Percentiles rank a stretch among this genome's conserved stretches.
These are phyloP conservation scores for Pseudomonodictys pantanalensis DNA, from an alignment of 495 filamentous ascomycete species.

Conservation along the genomic window DNA sequence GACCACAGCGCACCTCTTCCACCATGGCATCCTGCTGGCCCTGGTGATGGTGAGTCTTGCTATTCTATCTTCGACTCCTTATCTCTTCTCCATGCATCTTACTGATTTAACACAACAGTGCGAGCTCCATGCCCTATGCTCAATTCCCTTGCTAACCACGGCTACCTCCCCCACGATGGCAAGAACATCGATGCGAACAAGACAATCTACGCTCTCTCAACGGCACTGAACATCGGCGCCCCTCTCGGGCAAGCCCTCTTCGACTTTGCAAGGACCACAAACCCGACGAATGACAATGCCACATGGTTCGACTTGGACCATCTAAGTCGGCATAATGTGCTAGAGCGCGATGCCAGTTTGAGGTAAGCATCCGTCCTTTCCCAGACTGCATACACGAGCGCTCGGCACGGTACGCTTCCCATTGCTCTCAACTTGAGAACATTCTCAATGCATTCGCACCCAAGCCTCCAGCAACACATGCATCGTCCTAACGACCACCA, in stretches of 20 bases:
- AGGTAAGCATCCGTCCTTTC: constrained; percentile 19
- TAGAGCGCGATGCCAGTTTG: constrained; percentile 34
- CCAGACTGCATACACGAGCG: constrained; percentile 9
- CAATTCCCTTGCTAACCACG: constrained; percentile 33
- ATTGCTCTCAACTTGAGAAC: constrained; percentile 8
- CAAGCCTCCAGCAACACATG: too few relatives aligned
- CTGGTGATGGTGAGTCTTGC: too few relatives aligned
- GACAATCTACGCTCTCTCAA: constrained; percentile 15
- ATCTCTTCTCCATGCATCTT: too few relatives aligned
- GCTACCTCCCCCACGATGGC: constrained; percentile 30
- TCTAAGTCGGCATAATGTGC: constrained; percentile 30
- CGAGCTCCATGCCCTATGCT: constrained; percentile 32
- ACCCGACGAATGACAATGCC: background rate
- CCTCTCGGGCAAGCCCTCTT: constrained; percentile 20
- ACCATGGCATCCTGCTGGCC: too few relatives aligned
- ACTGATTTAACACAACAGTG: too few relatives aligned
- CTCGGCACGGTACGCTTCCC: constrained; percentile 22
- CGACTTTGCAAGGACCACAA: constrained; percentile 10
- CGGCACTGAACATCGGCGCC: constrained; percentile 24
- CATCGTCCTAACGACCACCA: too few relatives aligned
- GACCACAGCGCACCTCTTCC: too few relatives aligned
- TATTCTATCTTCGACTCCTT: too few relatives aligned
- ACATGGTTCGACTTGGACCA: constrained; percentile 26
- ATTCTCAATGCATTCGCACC: too few relatives aligned
- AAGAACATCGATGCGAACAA: constrained; percentile 11